A percentile compares a stretch with the other conserved stretches of the same genome.
phyloP scores from a whole-genome alignment of 805 yeast species.

The Candida ortonii region DNA sequence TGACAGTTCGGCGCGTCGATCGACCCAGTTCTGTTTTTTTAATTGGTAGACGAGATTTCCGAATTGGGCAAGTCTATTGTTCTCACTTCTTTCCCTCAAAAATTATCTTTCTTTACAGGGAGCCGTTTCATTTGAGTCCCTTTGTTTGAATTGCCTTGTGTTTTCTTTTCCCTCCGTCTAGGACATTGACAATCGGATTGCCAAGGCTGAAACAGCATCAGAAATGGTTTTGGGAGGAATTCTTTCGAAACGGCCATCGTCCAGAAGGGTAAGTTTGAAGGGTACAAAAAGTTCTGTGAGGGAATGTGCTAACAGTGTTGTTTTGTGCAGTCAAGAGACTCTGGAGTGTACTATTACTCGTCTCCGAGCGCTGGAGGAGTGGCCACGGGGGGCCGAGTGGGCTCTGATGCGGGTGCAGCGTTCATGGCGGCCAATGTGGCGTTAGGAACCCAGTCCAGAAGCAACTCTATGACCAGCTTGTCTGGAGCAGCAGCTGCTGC shows the following conservation, averaged over 20 bases:
- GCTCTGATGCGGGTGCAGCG: slow-evolving; percentile 13
- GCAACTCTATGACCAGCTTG: slow-evolving; percentile 25
- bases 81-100: no score
- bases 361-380: not conserved
- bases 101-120: no score
- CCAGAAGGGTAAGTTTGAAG: slow-evolving; percentile 27
- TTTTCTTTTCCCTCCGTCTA: not conserved
- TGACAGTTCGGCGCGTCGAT: no score
- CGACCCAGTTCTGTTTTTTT: no score
- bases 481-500: slow-evolving; percentile 34
- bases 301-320: no score
- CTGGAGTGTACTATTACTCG: slow-evolving; percentile 26
- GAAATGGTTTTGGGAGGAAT: slow-evolving; percentile 27
- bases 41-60: no score
- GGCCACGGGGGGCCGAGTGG: not conserved
- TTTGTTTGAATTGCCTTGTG: not conserved
- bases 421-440: slow-evolving; percentile 27
- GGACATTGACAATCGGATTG: no score
- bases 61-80: no score
- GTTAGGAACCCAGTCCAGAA: slow-evolving; percentile 18
- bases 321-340: slow-evolving; percentile 21
- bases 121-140: no score
- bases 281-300: not conserved
- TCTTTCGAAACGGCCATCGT: slow-evolving; percentile 24
- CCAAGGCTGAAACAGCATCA: no score